Conservation (phyloP, 2,329 filamentous ascomycete species). For the Talaromyces marneffei region DNA sequence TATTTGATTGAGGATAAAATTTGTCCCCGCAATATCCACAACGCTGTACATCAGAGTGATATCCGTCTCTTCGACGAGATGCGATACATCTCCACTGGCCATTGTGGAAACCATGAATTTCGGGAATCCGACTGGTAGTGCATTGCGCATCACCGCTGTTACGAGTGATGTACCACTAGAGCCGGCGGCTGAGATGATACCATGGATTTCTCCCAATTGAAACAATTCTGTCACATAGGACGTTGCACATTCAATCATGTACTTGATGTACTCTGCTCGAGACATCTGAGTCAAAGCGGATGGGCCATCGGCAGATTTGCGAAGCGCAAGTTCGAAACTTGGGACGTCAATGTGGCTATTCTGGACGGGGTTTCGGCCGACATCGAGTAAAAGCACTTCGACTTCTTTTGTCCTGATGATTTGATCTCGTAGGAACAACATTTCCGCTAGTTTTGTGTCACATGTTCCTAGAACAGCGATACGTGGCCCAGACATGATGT, state of each 20-base stretch:
- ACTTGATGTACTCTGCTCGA: constrained; percentile 52
- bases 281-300: constrained; percentile 34
- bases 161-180: constrained; percentile 59
- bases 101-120: constrained; percentile 67
- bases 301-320: constrained; percentile 25
- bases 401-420: constrained; percentile 33
- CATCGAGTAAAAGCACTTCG: constrained; percentile 49
- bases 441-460: constrained; percentile 59
- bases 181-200: constrained; percentile 56
- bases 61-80: constrained; percentile 62
- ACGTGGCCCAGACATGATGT: not conserved
- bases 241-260: constrained; percentile 49
- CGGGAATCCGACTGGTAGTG: constrained; percentile 59
- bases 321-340: constrained; percentile 38
- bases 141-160: constrained; percentile 55
- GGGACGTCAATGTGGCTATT: constrained; percentile 46
- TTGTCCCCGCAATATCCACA: constrained; percentile 63
- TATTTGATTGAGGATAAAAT: constrained; percentile 53
- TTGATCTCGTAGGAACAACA: constrained; percentile 49
- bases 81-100: constrained; percentile 59
- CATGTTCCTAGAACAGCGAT: constrained; percentile 58
- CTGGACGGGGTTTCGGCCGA: constrained; percentile 44
- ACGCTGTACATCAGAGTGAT: constrained; percentile 66
- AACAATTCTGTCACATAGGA: constrained; percentile 39
- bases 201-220: constrained; percentile 43